These are phyloP conservation scores for Penicillium sp. DNA, from an alignment of 2,329 filamentous ascomycete species.

Conservation along the genomic window DNA sequence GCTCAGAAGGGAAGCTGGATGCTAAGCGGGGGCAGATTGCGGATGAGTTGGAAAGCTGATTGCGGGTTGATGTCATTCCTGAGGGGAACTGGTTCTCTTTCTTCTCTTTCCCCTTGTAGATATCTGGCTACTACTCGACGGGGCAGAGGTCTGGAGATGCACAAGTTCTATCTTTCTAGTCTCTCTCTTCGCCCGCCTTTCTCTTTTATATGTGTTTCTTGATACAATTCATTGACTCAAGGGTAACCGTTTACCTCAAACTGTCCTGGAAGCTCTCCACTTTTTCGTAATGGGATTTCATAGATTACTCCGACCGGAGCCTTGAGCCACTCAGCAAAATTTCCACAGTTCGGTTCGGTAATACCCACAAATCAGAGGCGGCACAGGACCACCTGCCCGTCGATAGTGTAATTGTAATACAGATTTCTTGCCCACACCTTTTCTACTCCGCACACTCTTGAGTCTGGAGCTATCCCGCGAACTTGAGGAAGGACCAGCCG, in stretches of 20 bases:
- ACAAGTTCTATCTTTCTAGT: neutral
- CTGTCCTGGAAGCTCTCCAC: neutral
- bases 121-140: neutral
- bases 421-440: neutral
- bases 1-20: conserved; percentile 23
- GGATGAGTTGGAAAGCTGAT: neutral
- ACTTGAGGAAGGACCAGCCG: conserved; percentile 14
- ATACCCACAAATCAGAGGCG: neutral
- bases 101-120: neutral
- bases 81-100: conserved; percentile 1
- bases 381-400: neutral
- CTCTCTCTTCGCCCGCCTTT: neutral
- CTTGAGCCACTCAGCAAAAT: neutral
- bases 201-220: neutral
- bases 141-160: neutral
- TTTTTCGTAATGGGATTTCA: conserved; percentile 6
- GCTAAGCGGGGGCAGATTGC: conserved; percentile 12
- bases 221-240: neutral
- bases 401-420: conserved; percentile 12
- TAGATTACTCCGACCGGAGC: neutral
- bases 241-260: neutral
- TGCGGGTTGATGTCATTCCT: conserved; percentile 9
- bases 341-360: neutral
- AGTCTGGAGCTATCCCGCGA: neutral
- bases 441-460: neutral